Percentiles rank a stretch among this genome's conserved stretches.
Evolutionary conservation across 2,329 filamentous ascomycete species (phyloP).

Genomic region (Verticillium albo-atrum): DNA sequence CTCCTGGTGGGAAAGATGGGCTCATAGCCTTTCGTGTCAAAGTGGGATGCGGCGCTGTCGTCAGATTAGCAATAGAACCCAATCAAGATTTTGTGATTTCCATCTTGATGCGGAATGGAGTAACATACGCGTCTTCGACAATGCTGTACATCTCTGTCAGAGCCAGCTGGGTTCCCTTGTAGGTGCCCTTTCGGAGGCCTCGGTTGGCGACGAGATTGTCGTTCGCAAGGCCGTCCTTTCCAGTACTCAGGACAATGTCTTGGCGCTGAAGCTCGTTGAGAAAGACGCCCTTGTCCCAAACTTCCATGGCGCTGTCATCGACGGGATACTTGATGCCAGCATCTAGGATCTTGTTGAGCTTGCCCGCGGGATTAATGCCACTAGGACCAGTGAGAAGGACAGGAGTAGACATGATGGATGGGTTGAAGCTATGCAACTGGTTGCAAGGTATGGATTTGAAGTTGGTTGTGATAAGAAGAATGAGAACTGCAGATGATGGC

Average conservation of each 20-base stretch:
- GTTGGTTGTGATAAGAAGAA: too few species aligned
- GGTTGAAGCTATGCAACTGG: not conserved
- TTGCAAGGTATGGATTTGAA: too few species aligned
- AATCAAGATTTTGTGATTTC: too few species aligned
- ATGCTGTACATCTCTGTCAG: slow-evolving; percentile 25
- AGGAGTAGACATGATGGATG: not conserved
- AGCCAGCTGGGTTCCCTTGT: slow-evolving; percentile 26
- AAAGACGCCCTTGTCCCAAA: slow-evolving; percentile 18
- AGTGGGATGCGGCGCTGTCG: slow-evolving; percentile 25
- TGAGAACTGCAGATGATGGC: too few species aligned
- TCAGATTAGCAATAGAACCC: too few species aligned
- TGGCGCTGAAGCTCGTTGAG: slow-evolving; percentile 23
- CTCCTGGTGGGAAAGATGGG: slow-evolving; percentile 24
- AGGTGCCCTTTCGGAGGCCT: slow-evolving; percentile 24
- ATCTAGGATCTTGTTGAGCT: not conserved
- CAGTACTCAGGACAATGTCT: slow-evolving; percentile 20
- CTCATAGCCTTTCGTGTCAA: slow-evolving; percentile 27
- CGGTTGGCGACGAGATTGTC: slow-evolving; percentile 17
- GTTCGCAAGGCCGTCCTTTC: slow-evolving; percentile 14
- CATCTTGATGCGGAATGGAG: not conserved
- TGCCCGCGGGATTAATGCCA: not conserved
- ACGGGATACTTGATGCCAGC: not conserved
- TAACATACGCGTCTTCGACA: slow-evolving; percentile 25
- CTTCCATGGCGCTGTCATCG: not conserved
- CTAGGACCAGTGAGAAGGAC: not conserved